These are phyloP conservation scores for Boechera divaricarpa DNA, from an alignment of 345 rosid species.

Conservation along the genomic window DNA sequence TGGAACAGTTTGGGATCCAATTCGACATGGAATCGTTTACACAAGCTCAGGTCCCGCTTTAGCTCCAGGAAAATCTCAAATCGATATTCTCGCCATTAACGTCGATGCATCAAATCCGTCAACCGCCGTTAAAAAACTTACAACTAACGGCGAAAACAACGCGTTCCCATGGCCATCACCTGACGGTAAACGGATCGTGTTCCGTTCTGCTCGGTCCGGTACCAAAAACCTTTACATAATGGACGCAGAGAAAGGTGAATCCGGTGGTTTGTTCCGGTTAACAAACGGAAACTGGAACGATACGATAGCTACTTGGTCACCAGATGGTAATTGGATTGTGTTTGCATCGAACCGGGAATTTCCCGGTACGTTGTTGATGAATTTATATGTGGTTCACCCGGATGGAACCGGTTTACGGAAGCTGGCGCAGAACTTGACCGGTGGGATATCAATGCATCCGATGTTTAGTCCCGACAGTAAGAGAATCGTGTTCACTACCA, in stretches of 20 bases:
- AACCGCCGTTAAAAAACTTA: constrained; percentile 53
- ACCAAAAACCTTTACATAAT: constrained; percentile 78
- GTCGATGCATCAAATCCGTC: constrained; percentile 49
- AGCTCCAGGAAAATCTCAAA: constrained; percentile 55
- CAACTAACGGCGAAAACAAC: constrained; percentile 68
- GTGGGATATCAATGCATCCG: constrained; percentile 73
- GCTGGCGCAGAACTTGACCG: constrained; percentile 61
- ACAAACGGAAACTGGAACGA: constrained; percentile 85
- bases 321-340: constrained; percentile 73
- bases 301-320: constrained; percentile 93
- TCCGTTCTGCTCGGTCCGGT: constrained; percentile 79
- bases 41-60: constrained; percentile 73
- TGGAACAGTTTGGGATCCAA: constrained; percentile 78
- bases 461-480: constrained; percentile 78
- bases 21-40: constrained; percentile 64
- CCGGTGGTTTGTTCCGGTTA: constrained; percentile 57
- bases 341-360: constrained; percentile 74
- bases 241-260: constrained; percentile 74
- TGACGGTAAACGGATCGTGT: constrained; percentile 78
- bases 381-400: constrained; percentile 74
- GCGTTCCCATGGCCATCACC: constrained; percentile 88
- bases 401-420: constrained; percentile 76
- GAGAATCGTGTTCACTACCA: constrained; percentile 67
- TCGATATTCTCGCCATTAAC: constrained; percentile 68
- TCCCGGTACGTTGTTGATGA: constrained; percentile 71